phyloP scores from a whole-genome alignment of 108 stramenopile species.

The Cylindrotheca closterium region DNA sequence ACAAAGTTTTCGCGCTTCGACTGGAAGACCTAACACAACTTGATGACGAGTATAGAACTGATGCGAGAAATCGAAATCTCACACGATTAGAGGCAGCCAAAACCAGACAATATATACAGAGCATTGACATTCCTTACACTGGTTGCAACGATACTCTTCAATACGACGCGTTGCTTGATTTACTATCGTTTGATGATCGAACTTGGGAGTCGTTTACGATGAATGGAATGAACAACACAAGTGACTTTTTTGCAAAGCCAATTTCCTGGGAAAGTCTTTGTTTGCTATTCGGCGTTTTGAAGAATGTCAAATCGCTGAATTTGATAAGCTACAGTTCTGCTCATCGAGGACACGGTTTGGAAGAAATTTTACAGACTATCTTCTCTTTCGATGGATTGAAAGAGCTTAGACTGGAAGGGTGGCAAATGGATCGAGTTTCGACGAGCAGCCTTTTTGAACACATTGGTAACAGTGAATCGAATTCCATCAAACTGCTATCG shows the following conservation, averaged over 20 bases:
- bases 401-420: constrained; percentile 22
- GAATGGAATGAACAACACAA: constrained; percentile 18
- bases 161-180: constrained; percentile 1
- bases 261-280: constrained; percentile 8
- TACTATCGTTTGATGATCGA: constrained; percentile 10
- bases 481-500: constrained; percentile 4
- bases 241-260: constrained; percentile 12
- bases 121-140: constrained; percentile 19
- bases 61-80: constrained; percentile 6
- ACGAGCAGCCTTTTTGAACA: not conserved
- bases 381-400: constrained; percentile 4
- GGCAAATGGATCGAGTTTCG: constrained; percentile 32
- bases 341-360: constrained; percentile 24
- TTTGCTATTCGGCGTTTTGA: constrained; percentile 10
- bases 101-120: constrained; percentile 3
- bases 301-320: constrained; percentile 10
- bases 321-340: constrained; percentile 12
- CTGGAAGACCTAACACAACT: constrained; percentile 23
- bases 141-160: constrained; percentile 8
- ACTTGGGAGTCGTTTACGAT: constrained; percentile 28
- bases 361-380: constrained; percentile 16
- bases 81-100: constrained; percentile 10
- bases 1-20: constrained; percentile 8
- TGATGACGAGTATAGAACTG: not conserved
- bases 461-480: not conserved